Conservation (phyloP, 495 filamentous ascomycete genomes). For the Hypoxylon subgilvum region DNA sequence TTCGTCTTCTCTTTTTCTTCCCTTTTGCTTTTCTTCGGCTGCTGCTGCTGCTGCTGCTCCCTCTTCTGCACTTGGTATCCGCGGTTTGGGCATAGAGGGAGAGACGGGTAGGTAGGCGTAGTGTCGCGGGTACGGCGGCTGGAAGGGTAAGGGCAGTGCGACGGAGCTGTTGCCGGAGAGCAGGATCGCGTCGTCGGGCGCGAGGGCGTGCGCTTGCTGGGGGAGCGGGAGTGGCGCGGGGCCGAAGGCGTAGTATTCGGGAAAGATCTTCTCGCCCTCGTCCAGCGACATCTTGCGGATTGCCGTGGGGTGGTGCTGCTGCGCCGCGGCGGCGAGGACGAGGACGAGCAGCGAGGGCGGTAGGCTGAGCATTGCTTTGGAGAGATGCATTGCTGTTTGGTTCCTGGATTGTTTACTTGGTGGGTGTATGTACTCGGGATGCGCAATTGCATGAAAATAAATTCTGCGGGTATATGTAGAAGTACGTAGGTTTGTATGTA, state of each 20-base stretch:
- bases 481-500: too few relatives aligned
- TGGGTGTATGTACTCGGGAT: neutral
- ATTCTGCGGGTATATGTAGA: too few relatives aligned
- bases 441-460: too few relatives aligned
- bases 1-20: too few relatives aligned
- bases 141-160: slow-evolving; percentile 37
- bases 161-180: slow-evolving; percentile 42
- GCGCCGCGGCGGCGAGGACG: slow-evolving; percentile 45
- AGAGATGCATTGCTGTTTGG: slow-evolving; percentile 46
- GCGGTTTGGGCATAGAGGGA: neutral
- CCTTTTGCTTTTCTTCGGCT: too few relatives aligned
- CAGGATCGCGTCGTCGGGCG: slow-evolving; percentile 28
- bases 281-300: slow-evolving; percentile 79
- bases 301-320: slow-evolving; percentile 50
- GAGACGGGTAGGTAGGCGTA: slow-evolving; percentile 13
- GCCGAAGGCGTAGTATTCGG: slow-evolving; percentile 61
- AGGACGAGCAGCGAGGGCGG: slow-evolving; percentile 60
- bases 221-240: slow-evolving; percentile 32
- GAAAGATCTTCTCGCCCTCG: slow-evolving; percentile 84
- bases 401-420: neutral
- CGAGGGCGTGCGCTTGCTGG: slow-evolving; percentile 19
- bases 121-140: slow-evolving; percentile 48
- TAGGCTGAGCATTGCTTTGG: slow-evolving; percentile 46
- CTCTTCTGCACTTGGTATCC: neutral
- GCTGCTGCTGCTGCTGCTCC: too few relatives aligned